Evolutionary conservation across 129 eudicot genomes (phyloP).

Genomic region (Flaveria trinervia): DNA sequence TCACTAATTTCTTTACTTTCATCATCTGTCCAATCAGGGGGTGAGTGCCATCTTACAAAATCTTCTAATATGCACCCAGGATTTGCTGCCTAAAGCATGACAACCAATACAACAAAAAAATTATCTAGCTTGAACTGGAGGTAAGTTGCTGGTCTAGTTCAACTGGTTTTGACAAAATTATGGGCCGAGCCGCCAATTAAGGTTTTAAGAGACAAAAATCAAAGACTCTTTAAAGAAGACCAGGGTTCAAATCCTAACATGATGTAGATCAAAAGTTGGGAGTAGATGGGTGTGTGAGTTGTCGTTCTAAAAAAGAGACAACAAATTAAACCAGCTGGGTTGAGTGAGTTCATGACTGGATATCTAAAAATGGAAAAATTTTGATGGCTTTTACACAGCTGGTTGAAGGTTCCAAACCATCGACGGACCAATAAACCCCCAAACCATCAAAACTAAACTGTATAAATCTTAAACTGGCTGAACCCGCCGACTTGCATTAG

Average conservation of each 20-base stretch:
- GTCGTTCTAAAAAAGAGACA: neutral
- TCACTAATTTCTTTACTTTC: constrained; percentile 40
- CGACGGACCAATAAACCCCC: too few relatives aligned
- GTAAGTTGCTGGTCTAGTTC: neutral
- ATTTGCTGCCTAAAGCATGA: constrained; percentile 83
- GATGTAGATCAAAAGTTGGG: too few relatives aligned
- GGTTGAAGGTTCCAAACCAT: neutral
- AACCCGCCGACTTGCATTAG: neutral
- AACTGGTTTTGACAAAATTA: neutral
- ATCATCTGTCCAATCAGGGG: constrained; percentile 87
- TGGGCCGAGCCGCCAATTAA: neutral
- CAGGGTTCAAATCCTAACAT: too few relatives aligned
- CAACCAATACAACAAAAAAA: neutral
- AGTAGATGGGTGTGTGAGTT: too few relatives aligned
- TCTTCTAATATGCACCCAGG: constrained; percentile 98
- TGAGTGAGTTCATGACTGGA: neutral
- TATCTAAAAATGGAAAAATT: neutral
- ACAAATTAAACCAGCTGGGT: neutral
- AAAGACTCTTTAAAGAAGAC: too few relatives aligned
- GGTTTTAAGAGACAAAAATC: neutral
- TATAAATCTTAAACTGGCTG: neutral
- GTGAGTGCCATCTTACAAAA: constrained; percentile 99
- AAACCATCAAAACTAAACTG: neutral
- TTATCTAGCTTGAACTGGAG: neutral
- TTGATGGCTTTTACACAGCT: neutral